Percentiles rank a stretch among this genome's conserved stretches.
phyloP scores from a whole-genome alignment of 2,329 filamentous ascomycete genomes.

The Didymella lethalis region DNA sequence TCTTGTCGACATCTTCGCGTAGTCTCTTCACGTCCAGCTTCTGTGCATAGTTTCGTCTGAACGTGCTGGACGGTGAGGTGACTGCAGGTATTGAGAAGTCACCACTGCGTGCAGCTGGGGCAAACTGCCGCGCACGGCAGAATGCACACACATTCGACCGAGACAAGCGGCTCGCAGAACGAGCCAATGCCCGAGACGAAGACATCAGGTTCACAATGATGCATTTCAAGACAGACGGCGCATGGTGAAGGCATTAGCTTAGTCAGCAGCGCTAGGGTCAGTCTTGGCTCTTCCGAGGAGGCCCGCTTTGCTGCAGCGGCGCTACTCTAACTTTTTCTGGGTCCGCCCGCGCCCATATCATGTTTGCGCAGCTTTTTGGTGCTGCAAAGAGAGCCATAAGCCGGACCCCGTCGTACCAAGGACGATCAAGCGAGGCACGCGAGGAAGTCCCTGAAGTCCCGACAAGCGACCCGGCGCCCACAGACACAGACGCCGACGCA shows the following conservation, averaged over 20 bases:
- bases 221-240: not conserved
- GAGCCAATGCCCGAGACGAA: conserved; percentile 23
- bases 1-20: conserved; percentile 34
- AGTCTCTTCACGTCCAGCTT: conserved; percentile 27
- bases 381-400: conserved; percentile 42
- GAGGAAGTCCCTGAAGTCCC: conserved; percentile 26
- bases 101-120: not conserved
- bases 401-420: conserved; percentile 42
- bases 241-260: conserved; percentile 8
- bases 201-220: conserved; percentile 27
- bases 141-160: conserved; percentile 28
- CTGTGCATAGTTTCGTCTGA: conserved; percentile 28
- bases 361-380: conserved; percentile 45
- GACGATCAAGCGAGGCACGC: conserved; percentile 26
- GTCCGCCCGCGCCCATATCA: conserved; percentile 24
- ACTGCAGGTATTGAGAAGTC: not conserved
- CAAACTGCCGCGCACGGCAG: conserved; percentile 30
- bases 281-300: conserved; percentile 22
- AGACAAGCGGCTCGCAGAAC: conserved; percentile 18
- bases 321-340: conserved; percentile 20
- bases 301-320: conserved; percentile 22
- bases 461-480: conserved; percentile 14
- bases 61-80: not conserved
- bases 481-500: conserved; percentile 7
- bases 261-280: conserved; percentile 6